These are phyloP conservation scores for Jatropha multifida DNA, from an alignment of 441 rosid genomes.

Conservation along the genomic window DNA sequence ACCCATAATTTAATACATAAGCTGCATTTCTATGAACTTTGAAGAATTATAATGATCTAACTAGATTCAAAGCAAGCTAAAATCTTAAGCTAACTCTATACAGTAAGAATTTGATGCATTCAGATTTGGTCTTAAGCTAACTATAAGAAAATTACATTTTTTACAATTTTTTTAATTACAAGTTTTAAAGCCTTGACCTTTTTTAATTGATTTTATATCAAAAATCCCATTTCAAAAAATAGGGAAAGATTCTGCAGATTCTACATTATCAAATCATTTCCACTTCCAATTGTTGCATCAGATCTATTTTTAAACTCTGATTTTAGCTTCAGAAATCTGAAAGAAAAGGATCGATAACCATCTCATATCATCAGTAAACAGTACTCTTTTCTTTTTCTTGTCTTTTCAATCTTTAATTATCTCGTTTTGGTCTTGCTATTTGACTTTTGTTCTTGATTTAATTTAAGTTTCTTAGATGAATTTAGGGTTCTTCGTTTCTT, in stretches of 20 bases:
- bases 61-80: neutral
- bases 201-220: too few relatives aligned
- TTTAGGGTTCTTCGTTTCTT: neutral
- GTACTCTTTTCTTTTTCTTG: neutral
- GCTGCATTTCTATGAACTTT: neutral
- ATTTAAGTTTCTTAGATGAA: neutral
- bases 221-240: neutral
- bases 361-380: neutral
- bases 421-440: neutral
- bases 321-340: too few relatives aligned
- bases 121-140: too few relatives aligned
- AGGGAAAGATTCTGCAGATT: too few relatives aligned
- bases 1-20: neutral
- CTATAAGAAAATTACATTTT: too few relatives aligned
- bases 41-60: neutral
- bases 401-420: too few relatives aligned
- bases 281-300: neutral
- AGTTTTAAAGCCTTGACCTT: too few relatives aligned
- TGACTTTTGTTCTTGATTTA: neutral
- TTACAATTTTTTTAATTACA: too few relatives aligned
- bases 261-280: neutral
- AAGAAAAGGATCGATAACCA: neutral
- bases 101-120: neutral
- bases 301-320: neutral
- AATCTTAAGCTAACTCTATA: neutral